These are phyloP conservation scores for Rhynchosporium agropyri DNA, from an alignment of 2,329 filamentous ascomycete genomes.

Conservation along the genomic window DNA sequence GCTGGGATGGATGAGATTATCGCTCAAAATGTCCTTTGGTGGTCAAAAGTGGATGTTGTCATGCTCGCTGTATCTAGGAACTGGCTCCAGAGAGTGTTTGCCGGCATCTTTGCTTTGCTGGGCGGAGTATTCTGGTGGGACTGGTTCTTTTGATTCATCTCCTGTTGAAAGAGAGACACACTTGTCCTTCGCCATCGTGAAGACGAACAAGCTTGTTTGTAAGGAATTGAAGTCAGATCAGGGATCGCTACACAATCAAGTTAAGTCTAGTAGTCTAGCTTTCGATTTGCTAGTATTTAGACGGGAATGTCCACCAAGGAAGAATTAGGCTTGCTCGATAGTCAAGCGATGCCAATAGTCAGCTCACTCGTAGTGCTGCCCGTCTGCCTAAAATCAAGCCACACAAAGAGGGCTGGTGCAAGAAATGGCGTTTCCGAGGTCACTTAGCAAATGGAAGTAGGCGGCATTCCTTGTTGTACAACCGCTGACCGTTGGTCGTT, in stretches of 20 bases:
- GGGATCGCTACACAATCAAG: background rate
- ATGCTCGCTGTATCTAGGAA: background rate
- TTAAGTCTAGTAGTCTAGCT: background rate
- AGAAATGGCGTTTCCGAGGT: background rate
- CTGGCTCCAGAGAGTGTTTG: background rate
- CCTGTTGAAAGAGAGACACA: background rate
- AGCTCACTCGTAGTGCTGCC: background rate
- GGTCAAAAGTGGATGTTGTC: background rate
- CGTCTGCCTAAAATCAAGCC: conserved; percentile 9
- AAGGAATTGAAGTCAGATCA: background rate
- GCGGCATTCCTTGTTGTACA: conserved; percentile 1
- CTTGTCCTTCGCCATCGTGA: background rate
- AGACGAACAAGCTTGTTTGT: background rate
- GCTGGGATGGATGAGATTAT: background rate
- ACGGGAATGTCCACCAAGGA: background rate
- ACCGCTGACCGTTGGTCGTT: background rate
- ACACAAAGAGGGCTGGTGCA: conserved; percentile 4
- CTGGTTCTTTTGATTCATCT: background rate
- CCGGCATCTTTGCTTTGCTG: background rate
- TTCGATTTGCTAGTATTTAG: background rate
- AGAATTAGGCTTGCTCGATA: background rate
- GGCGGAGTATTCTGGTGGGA: background rate
- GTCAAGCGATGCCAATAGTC: background rate
- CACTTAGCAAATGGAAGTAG: background rate
- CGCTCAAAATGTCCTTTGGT: background rate